Evolutionary conservation across 352 stramenopile genomes (phyloP).

Genomic region (Pythium rhizo-oryzae): DNA sequence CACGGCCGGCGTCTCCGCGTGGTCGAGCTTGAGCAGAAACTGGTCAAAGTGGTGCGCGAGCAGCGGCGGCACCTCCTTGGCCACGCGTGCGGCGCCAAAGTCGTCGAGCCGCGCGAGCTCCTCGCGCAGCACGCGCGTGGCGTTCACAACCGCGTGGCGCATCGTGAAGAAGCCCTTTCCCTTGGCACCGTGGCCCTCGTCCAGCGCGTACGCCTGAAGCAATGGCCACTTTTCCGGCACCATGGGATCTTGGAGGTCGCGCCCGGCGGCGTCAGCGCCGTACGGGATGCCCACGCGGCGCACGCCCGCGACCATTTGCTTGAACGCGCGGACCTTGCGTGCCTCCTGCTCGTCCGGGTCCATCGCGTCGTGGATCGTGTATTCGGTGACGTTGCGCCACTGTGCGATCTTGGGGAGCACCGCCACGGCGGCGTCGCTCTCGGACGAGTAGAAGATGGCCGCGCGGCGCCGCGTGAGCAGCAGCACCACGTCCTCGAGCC

Average conservation of each 20-base stretch:
- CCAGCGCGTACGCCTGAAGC: conserved; percentile 68
- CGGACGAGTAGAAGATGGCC: conserved; percentile 67
- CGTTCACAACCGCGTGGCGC: conserved; percentile 68
- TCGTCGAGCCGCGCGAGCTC: conserved; percentile 51
- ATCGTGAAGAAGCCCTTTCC: conserved; percentile 77
- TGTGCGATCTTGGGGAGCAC: conserved; percentile 70
- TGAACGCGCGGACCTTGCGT: conserved; percentile 70
- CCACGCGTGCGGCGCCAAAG: conserved; percentile 57
- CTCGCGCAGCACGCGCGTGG: conserved; percentile 40
- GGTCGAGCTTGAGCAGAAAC: conserved; percentile 73
- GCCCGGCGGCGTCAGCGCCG: conserved; percentile 33
- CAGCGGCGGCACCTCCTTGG: conserved; percentile 53
- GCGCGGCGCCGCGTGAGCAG: conserved; percentile 45
- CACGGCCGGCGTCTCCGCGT: conserved; percentile 48
- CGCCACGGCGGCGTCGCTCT: conserved; percentile 61
- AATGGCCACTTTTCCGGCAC: conserved; percentile 76
- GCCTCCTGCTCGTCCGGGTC: conserved; percentile 67
- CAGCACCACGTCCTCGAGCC: conserved; percentile 71
- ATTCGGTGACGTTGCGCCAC: conserved; percentile 69
- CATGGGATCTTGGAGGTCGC: conserved; percentile 55
- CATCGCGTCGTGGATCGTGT: conserved; percentile 66
- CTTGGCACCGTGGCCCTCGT: conserved; percentile 39
- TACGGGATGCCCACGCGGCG: conserved; percentile 62
- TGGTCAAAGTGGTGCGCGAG: conserved; percentile 62
- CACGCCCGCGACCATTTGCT: conserved; percentile 53